Evolutionary conservation across 345 rosid species (phyloP).

Genomic region (Jatropha curcas): DNA sequence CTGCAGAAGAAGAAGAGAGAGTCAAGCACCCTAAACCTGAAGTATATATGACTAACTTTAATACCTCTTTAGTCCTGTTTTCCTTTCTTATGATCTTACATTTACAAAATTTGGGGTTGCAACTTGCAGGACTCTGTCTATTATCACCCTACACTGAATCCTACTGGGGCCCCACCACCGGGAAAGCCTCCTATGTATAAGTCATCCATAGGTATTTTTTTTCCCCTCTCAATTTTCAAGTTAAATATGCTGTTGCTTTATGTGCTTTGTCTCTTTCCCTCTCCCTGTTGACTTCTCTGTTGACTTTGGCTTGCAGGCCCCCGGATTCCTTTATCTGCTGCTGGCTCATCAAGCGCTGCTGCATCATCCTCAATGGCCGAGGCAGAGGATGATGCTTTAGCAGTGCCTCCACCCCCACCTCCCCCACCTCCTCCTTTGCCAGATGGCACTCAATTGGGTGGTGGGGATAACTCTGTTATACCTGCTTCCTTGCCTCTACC

Average conservation of each 20-base stretch:
- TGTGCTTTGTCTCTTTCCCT: constrained; percentile 15
- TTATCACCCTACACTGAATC: constrained; percentile 93
- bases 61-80: constrained; percentile 10
- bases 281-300: not conserved
- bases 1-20: constrained; percentile 88
- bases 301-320: constrained; percentile 57
- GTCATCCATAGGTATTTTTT: constrained; percentile 69
- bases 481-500: constrained; percentile 75
- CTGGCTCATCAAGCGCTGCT: constrained; percentile 56
- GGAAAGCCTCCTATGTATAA: constrained; percentile 98
- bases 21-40: constrained; percentile 80
- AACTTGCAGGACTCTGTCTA: constrained; percentile 93
- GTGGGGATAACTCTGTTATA: constrained; percentile 44
- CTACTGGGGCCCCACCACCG: constrained; percentile 98
- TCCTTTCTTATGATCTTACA: constrained; percentile 11
- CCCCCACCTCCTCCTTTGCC: constrained; percentile 80
- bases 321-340: constrained; percentile 66
- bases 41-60: constrained; percentile 44
- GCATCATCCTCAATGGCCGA: constrained; percentile 63
- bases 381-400: constrained; percentile 57
- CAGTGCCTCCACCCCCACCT: constrained; percentile 57
- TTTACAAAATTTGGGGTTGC: constrained; percentile 25
- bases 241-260: constrained; percentile 11
- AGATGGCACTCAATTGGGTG: constrained; percentile 36
- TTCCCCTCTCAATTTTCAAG: not conserved